Conservation (phyloP, 2,329 filamentous ascomycete genomes). For the Ophiocordyceps camponoti-saundersi region DNA sequence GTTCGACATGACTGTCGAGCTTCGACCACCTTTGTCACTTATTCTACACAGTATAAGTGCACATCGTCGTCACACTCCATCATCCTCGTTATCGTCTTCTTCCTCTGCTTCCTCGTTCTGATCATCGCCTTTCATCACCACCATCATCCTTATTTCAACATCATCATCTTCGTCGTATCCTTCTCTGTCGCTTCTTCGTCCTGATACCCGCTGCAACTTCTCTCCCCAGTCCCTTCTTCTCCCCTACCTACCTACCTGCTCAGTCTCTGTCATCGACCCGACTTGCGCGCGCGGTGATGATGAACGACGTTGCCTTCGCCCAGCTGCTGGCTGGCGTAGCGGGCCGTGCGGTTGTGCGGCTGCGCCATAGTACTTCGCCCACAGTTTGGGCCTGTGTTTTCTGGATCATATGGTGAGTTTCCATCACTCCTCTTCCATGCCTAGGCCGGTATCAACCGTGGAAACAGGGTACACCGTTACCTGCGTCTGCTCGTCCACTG, state of each 20-base stretch:
- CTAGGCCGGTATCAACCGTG: no score
- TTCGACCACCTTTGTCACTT: not conserved
- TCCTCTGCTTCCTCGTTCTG: no score
- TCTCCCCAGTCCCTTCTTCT: not conserved
- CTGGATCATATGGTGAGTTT: not conserved
- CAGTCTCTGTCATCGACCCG: not conserved
- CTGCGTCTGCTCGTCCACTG: constrained; percentile 71
- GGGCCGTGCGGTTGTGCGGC: not conserved
- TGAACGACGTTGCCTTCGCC: not conserved
- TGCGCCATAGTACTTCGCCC: not conserved
- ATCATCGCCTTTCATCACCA: no score
- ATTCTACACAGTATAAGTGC: not conserved
- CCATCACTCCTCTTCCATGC: not conserved
- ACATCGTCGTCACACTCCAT: not conserved
- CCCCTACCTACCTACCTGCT: not conserved
- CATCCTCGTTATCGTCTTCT: not conserved
- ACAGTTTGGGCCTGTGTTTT: not conserved
- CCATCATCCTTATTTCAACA: not conserved
- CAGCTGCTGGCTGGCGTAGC: not conserved
- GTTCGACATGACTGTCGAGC: not conserved
- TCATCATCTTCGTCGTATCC: not conserved
- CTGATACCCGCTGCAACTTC: not conserved
- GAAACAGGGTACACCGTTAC: constrained; percentile 69
- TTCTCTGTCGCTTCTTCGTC: not conserved
- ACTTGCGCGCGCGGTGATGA: not conserved